Conservation (phyloP, 2,329 filamentous ascomycete genomes). For the Fusarium sp. region DNA sequence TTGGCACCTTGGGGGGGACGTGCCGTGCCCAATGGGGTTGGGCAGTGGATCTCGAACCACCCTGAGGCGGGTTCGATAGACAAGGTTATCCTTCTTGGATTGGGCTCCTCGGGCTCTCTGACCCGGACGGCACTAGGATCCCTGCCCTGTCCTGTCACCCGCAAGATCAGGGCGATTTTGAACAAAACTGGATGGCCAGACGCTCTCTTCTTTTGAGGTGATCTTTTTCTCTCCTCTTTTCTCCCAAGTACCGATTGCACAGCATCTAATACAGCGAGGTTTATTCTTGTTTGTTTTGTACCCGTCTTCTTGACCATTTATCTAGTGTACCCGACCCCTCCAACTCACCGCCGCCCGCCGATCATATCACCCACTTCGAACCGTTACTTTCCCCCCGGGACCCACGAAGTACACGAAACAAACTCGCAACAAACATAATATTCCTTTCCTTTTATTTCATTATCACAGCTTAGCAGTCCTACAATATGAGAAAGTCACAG, state of each 20-base stretch:
- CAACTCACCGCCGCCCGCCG: conserved; percentile 23
- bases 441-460: background rate
- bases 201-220: conserved; percentile 10
- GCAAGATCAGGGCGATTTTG: conserved; percentile 12
- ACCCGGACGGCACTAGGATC: conserved; percentile 18
- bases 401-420: conserved; percentile 20
- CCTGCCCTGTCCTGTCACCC: conserved; percentile 6
- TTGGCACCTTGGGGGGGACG: conserved; percentile 5
- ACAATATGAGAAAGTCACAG: conserved; percentile 34
- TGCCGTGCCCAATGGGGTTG: conserved; percentile 40
- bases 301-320: conserved; percentile 13
- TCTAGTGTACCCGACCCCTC: conserved; percentile 26
- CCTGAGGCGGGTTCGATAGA: conserved; percentile 13
- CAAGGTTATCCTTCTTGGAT: conserved; percentile 36
- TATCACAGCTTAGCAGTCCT: background rate
- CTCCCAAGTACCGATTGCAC: conserved; percentile 8
- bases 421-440: conserved; percentile 15
- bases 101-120: conserved; percentile 39
- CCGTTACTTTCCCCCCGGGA: background rate
- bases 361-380: conserved; percentile 18
- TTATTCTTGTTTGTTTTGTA: conserved; percentile 4
- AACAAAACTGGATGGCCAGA: conserved; percentile 19
- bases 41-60: conserved; percentile 41
- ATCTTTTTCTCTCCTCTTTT: conserved; percentile 12
- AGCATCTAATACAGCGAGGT: conserved; percentile 10